phyloP scores from a whole-genome alignment of 306 rosid genomes.

The Pyrus pyrifolia region DNA sequence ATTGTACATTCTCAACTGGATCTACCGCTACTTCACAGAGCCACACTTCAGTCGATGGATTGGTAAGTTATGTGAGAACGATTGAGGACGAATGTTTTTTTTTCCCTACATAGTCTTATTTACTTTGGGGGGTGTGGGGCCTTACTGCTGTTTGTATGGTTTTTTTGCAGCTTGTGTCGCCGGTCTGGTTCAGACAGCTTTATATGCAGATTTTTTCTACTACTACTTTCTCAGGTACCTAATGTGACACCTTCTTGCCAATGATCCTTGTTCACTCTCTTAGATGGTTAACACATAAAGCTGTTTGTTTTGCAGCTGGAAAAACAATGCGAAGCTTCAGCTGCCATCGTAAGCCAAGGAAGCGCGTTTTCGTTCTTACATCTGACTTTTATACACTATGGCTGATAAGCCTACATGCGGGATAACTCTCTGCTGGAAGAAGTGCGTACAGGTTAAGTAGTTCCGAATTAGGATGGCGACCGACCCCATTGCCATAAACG shows the following conservation, averaged over 20 bases:
- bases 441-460: not conserved
- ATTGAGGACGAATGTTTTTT: not conserved
- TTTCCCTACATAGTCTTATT: not conserved
- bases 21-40: slow-evolving; percentile 88
- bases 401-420: slow-evolving; percentile 6
- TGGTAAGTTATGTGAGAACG: slow-evolving; percentile 34
- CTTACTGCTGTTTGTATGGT: not conserved
- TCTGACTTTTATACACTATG: slow-evolving; percentile 15
- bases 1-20: slow-evolving; percentile 93
- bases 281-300: not conserved
- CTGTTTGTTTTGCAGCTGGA: slow-evolving; percentile 70
- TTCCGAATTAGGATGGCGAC: slow-evolving; percentile 3
- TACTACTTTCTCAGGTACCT: slow-evolving; percentile 79
- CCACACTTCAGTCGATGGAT: slow-evolving; percentile 67
- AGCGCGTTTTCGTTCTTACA: slow-evolving; percentile 6
- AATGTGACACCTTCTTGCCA: not conserved
- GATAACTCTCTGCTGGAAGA: not conserved
- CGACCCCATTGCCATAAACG: not conserved
- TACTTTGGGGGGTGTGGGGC: not conserved
- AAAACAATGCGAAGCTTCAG: slow-evolving; percentile 74
- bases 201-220: slow-evolving; percentile 96
- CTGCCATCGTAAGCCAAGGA: slow-evolving; percentile 64
- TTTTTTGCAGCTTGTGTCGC: slow-evolving; percentile 61
- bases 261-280: not conserved
- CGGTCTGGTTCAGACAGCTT: slow-evolving; percentile 87